A percentile compares a stretch with the other conserved stretches of the same genome.
Evolutionary conservation across 768 basidiomycete genomes (phyloP).

Genomic region (Boletus subcaerulescens): DNA sequence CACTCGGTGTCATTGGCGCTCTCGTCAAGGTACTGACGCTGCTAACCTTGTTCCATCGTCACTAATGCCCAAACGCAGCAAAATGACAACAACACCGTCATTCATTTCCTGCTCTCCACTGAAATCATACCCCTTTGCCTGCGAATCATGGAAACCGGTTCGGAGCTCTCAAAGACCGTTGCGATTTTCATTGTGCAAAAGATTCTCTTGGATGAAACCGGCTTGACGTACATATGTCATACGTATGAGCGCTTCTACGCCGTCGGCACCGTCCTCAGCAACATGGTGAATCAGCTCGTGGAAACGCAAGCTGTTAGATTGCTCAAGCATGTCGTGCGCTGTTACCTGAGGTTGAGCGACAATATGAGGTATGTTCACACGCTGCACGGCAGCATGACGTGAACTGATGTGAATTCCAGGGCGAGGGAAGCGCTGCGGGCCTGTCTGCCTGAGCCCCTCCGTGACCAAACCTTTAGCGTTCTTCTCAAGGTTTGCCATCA

Average conservation of each 20-base stretch:
- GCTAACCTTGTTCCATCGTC: not conserved
- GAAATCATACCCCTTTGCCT: conserved; percentile 99
- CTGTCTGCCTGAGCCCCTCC: conserved; percentile 91
- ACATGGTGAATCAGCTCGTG: conserved; percentile 98
- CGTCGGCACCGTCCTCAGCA: conserved; percentile 95
- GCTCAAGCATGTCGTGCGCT: conserved; percentile 96
- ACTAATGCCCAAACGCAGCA: conserved; percentile 53
- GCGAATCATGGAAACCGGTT: conserved; percentile 99
- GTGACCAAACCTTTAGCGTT: conserved; percentile 88
- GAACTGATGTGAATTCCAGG: conserved; percentile 39
- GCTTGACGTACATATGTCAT: conserved; percentile 97
- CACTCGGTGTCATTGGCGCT: conserved; percentile 98
- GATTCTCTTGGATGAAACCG: conserved; percentile 94
- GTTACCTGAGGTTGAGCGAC: conserved; percentile 93
- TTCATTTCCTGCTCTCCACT: conserved; percentile 97
- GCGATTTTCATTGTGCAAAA: conserved; percentile 99
- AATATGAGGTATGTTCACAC: conserved; percentile 72
- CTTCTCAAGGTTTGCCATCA: conserved; percentile 71
- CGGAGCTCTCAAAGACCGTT: conserved; percentile 97
- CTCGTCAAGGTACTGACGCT: conserved; percentile 78
- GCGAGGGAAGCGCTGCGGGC: conserved; percentile 94
- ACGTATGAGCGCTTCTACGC: conserved; percentile 99
- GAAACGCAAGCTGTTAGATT: conserved; percentile 96
- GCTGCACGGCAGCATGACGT: conserved; percentile 4
- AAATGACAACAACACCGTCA: conserved; percentile 99